Base-by-base conservation (phyloP, 2,329 filamentous ascomycete genomes). In the Hyphodiscus sp. region DNA sequence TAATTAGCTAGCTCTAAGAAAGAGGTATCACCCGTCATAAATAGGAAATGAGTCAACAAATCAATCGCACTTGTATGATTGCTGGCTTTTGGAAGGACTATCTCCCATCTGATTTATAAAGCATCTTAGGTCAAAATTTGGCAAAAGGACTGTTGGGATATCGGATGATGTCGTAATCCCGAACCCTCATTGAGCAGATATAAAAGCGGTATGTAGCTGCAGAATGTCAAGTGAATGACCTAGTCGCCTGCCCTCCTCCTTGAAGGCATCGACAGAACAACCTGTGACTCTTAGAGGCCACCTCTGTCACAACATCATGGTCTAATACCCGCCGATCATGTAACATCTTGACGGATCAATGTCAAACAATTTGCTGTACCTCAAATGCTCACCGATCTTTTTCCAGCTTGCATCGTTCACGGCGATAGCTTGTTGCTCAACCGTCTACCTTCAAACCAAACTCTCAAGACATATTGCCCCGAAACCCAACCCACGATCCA, bases 311-410 rank as follows among this genome's bases (percentile, higher is more conserved):
- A 46, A 46, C 26, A 26, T n/a, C 45, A n/a, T 26, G 19, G 16
- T 10, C 20, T 26, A 4, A 30, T 20, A 30, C 16, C 20, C 20
- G 29, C 7, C 19, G 53, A 53, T 58, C 60, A 60, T 52, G 49
- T 20, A 49, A 54, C 19, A 45, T 47, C 44, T 20, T 47, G 41
- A 50, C 38, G 45, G 20, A 43, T 38, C 29, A 20, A 41, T 26
- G 41, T 18, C 19, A 19, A 45, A 42, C 26, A 20, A 20, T 20
- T 50, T 41, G 20, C 43, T 30, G 50, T 44, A 15, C 47, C 49
- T 42, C 51, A 56, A 58, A 63, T 61, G 60, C 53, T 53, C 47
- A 50, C 49, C 57, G 52, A 53, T 47, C 54, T 50, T 50, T 54
- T 49, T 46, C 41, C 50, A 50, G 44, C 45, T 38, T 47, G 51